These are phyloP conservation scores for Pelargonium fulgidum DNA, from an alignment of 441 rosid species.

Conservation along the genomic window DNA sequence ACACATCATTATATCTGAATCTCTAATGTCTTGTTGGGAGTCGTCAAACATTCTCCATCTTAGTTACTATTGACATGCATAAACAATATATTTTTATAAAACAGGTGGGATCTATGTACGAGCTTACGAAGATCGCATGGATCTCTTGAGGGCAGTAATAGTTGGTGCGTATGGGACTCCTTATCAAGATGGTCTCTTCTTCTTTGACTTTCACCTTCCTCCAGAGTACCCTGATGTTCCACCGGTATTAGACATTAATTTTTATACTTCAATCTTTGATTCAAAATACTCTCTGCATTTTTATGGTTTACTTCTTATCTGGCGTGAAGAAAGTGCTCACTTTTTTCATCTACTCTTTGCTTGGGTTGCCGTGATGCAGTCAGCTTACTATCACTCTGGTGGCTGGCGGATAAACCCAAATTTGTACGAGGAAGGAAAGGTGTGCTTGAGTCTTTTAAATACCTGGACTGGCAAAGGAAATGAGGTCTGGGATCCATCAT, in stretches of 20 bases:
- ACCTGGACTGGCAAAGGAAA: slow-evolving; percentile 97
- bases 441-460: slow-evolving; percentile 95
- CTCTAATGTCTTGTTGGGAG: neutral
- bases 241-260: slow-evolving; percentile 43
- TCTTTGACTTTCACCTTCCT: slow-evolving; percentile 93
- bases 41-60: neutral
- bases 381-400: slow-evolving; percentile 90
- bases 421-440: slow-evolving; percentile 91
- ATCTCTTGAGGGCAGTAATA: slow-evolving; percentile 85
- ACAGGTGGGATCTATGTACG: slow-evolving; percentile 86
- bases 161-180: slow-evolving; percentile 97
- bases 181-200: slow-evolving; percentile 96
- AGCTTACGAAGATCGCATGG: slow-evolving; percentile 95
- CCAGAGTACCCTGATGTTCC: slow-evolving; percentile 84
- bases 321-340: too few species aligned
- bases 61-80: slow-evolving; percentile 13
- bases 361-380: slow-evolving; percentile 37
- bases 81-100: slow-evolving; percentile 15
- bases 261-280: neutral
- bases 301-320: neutral
- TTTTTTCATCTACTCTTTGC: too few species aligned
- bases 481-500: slow-evolving; percentile 91
- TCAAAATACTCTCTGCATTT: slow-evolving; percentile 2
- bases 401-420: slow-evolving; percentile 98
- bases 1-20: slow-evolving; percentile 1